Conservation (phyloP, 2,329 filamentous ascomycete species). For the Xylaria multiplex region DNA sequence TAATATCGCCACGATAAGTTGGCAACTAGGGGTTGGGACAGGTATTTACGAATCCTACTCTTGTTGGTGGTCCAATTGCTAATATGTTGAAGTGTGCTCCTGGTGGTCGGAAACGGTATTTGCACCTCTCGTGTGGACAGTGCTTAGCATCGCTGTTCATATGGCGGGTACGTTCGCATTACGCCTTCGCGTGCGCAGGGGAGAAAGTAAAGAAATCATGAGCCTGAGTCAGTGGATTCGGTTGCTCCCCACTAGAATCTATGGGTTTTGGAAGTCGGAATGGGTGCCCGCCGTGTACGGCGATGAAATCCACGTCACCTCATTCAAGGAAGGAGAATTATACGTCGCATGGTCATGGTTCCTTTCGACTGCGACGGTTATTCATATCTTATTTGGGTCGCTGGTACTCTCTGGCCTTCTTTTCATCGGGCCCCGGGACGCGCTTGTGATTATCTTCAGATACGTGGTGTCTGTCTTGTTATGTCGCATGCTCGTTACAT, state of each 20-base stretch:
- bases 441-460: constrained; percentile 41
- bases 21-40: constrained; percentile 34
- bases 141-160: constrained; percentile 35
- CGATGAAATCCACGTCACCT: constrained; percentile 22
- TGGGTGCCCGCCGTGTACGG: constrained; percentile 26
- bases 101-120: constrained; percentile 36
- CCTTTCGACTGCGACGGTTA: constrained; percentile 36
- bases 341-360: constrained; percentile 40
- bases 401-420: constrained; percentile 43
- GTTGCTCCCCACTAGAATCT: constrained; percentile 18
- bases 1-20: constrained; percentile 33
- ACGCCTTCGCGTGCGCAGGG: constrained; percentile 33
- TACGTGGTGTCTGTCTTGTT: constrained; percentile 41
- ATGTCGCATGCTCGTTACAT: constrained; percentile 44
- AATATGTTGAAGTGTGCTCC: constrained; percentile 29
- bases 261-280: constrained; percentile 20
- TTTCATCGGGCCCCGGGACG: constrained; percentile 42
- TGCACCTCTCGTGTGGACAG: constrained; percentile 32
- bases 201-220: constrained; percentile 4
- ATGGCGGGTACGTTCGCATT: constrained; percentile 30
- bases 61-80: not conserved
- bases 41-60: constrained; percentile 7
- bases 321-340: constrained; percentile 22
- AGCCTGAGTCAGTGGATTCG: constrained; percentile 24
- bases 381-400: constrained; percentile 46